phyloP scores from a whole-genome alignment of 192 early-diverging fungal species.

The Linnemannia elongata region DNA sequence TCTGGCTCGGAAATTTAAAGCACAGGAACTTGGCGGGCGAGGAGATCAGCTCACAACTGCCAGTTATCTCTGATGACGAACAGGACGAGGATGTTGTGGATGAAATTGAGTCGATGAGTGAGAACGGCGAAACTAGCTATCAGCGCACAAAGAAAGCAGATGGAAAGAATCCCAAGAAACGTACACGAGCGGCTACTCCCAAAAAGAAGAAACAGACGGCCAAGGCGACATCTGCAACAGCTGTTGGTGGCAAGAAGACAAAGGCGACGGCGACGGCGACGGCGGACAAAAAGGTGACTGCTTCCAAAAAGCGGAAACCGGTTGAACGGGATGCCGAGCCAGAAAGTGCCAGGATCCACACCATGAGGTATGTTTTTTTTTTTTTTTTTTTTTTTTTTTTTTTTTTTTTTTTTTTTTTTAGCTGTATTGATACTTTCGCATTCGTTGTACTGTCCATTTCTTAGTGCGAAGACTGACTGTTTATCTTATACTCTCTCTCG shows the following conservation, averaged over 20 bases:
- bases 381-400: neutral
- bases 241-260: too few relatives aligned
- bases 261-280: neutral
- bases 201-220: neutral
- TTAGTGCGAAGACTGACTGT: too few relatives aligned
- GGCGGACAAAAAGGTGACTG: neutral
- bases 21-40: constrained; percentile 79
- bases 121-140: neutral
- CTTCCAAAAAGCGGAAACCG: neutral
- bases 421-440: neutral
- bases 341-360: constrained; percentile 33
- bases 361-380: constrained; percentile 26
- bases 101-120: constrained; percentile 15
- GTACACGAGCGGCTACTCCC: neutral
- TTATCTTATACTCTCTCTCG: too few relatives aligned
- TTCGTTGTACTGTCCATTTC: too few relatives aligned
- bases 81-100: constrained; percentile 15
- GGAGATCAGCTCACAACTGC: constrained; percentile 71
- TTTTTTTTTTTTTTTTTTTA: neutral
- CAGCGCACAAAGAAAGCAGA: neutral
- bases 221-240: neutral
- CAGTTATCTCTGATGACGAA: constrained; percentile 24
- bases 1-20: constrained; percentile 70
- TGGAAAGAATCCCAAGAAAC: constrained; percentile 13
- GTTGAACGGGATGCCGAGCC: neutral